phyloP scores from a whole-genome alignment of 1,284 basidiomycete species.

The Moesziomyces parantarcticus region DNA sequence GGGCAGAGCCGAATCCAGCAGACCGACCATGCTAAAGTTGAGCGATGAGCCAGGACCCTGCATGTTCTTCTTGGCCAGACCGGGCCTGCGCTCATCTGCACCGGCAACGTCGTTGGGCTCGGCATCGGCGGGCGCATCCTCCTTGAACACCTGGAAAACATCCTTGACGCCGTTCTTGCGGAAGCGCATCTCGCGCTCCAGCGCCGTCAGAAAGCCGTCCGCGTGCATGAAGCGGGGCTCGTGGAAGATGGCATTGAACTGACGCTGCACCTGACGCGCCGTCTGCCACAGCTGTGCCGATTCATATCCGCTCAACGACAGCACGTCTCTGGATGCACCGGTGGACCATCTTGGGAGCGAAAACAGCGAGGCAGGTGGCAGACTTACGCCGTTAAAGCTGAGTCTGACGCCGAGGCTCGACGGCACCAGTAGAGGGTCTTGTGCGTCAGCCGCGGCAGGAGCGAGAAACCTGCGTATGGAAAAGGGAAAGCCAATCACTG shows the following conservation, averaged over 20 bases:
- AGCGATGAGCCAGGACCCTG: slow-evolving; percentile 49
- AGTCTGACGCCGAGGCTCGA: slow-evolving; percentile 37
- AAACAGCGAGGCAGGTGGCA: slow-evolving; percentile 39
- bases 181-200: slow-evolving; percentile 42
- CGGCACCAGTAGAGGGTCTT: slow-evolving; percentile 17
- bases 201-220: slow-evolving; percentile 35
- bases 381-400: slow-evolving; percentile 31
- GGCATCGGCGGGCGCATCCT: slow-evolving; percentile 5
- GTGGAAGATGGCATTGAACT: slow-evolving; percentile 34
- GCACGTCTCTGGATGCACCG: not conserved
- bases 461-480: slow-evolving; percentile 31
- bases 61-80: slow-evolving; percentile 48
- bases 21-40: slow-evolving; percentile 49
- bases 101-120: slow-evolving; percentile 10
- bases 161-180: slow-evolving; percentile 44
- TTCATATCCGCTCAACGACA: slow-evolving; percentile 10
- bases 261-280: slow-evolving; percentile 40
- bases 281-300: slow-evolving; percentile 37
- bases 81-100: slow-evolving; percentile 40
- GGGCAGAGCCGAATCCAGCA: slow-evolving; percentile 25
- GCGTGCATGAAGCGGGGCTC: slow-evolving; percentile 43
- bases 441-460: slow-evolving; percentile 8
- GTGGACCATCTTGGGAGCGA: slow-evolving; percentile 15
- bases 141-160: slow-evolving; percentile 32
- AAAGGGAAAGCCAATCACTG: slow-evolving; percentile 47